Percentiles rank a stretch among this genome's conserved stretches.
phyloP scores from a whole-genome alignment of 192 early-diverging fungal species.

The Pilaira anomala region DNA sequence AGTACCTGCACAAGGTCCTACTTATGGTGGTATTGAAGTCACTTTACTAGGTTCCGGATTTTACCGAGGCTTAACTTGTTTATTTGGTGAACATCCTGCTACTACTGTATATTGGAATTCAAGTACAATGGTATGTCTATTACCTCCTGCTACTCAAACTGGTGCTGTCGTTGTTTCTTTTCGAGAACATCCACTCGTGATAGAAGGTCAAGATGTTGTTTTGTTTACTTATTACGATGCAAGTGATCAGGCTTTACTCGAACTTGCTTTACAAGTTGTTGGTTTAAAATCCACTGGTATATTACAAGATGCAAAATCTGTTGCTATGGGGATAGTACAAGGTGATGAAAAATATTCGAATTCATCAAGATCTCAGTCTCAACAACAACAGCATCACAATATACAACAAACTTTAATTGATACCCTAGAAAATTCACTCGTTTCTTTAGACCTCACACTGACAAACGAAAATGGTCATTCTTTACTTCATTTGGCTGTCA shows the following conservation, averaged over 20 bases:
- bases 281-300: constrained; percentile 82
- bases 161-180: constrained; percentile 70
- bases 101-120: constrained; percentile 76
- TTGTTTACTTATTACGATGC: constrained; percentile 51
- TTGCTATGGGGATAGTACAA: constrained; percentile 62
- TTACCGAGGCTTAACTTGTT: constrained; percentile 59
- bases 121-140: constrained; percentile 75
- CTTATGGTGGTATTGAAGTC: constrained; percentile 81
- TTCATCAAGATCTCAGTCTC: constrained; percentile 20
- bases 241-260: constrained; percentile 85
- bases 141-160: constrained; percentile 72
- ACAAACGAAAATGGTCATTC: constrained; percentile 48
- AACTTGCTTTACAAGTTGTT: constrained; percentile 84
- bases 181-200: constrained; percentile 46
- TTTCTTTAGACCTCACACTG: background rate
- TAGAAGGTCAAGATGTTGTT: constrained; percentile 40
- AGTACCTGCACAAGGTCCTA: constrained; percentile 81
- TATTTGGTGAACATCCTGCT: constrained; percentile 78
- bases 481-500: constrained; percentile 61
- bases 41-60: constrained; percentile 83
- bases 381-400: constrained; percentile 5
- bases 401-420: background rate
- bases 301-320: constrained; percentile 69
- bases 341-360: constrained; percentile 3
- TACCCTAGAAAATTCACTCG: background rate